A percentile compares a stretch with the other conserved stretches of the same genome.
phyloP scores from a whole-genome alignment of 1,284 basidiomycete species.

The Nidula niveotomentosa region DNA sequence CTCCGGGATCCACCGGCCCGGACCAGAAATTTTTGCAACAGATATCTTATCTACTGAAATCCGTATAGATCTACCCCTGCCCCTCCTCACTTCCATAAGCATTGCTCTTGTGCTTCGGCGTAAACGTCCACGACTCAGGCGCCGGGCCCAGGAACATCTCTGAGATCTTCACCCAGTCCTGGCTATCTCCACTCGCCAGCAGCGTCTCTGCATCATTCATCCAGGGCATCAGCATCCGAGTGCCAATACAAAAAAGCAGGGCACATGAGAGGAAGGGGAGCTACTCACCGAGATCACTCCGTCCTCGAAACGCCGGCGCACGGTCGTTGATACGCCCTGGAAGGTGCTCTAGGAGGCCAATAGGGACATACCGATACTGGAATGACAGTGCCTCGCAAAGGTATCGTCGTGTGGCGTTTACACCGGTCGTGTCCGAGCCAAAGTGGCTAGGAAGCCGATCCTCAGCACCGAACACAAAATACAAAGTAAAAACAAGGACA shows the following conservation, averaged over 20 bases:
- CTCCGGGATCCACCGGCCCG: no score
- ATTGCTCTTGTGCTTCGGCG: slow-evolving; percentile 55
- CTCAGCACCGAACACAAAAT: slow-evolving; percentile 1
- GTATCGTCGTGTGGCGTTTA: slow-evolving; percentile 93
- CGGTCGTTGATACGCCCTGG: slow-evolving; percentile 89
- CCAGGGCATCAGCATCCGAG: no score
- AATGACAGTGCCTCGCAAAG: slow-evolving; percentile 95
- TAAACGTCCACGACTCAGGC: slow-evolving; percentile 46
- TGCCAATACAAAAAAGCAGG: not conserved
- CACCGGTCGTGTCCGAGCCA: slow-evolving; percentile 89
- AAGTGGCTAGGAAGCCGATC: slow-evolving; percentile 57
- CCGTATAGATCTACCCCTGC: slow-evolving; percentile 28
- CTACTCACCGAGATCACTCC: slow-evolving; percentile 80
- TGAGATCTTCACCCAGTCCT: slow-evolving; percentile 95
- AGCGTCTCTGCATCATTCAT: slow-evolving; percentile 64
- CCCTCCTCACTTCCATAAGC: slow-evolving; percentile 39
- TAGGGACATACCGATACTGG: slow-evolving; percentile 93
- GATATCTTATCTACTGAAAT: not conserved
- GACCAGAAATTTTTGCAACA: no score
- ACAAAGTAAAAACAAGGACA: slow-evolving; percentile 1
- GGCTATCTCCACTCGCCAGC: slow-evolving; percentile 76
- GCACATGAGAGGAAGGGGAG: slow-evolving; percentile 3
- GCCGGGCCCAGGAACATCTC: slow-evolving; percentile 83
- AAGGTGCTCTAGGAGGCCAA: slow-evolving; percentile 87
- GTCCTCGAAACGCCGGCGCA: slow-evolving; percentile 82